Conservation (phyloP, 495 filamentous ascomycete genomes). For the Penicillium coffeae region DNA sequence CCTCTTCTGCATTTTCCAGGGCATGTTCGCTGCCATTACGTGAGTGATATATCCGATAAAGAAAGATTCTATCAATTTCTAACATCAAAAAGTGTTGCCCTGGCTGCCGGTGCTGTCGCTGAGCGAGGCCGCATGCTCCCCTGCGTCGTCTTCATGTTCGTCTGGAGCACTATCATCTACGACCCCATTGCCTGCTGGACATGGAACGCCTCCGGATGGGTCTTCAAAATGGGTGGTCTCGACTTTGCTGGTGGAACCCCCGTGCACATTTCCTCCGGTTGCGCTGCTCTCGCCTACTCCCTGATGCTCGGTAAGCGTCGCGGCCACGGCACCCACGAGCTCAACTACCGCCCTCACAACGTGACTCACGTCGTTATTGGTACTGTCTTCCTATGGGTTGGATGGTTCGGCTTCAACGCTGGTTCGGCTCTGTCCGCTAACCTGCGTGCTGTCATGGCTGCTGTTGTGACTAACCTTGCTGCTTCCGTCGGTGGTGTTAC, state of each 20-base stretch:
- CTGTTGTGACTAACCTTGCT: slow-evolving; percentile 54
- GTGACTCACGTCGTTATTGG: slow-evolving; percentile 96
- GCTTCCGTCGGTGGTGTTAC: slow-evolving; percentile 78
- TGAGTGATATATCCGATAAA: slow-evolving; percentile 38
- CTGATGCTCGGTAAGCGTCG: slow-evolving; percentile 79
- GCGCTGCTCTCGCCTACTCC: slow-evolving; percentile 83
- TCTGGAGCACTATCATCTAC: slow-evolving; percentile 94
- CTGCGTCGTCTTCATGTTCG: slow-evolving; percentile 90
- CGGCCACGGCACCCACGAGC: slow-evolving; percentile 78
- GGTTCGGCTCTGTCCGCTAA: slow-evolving; percentile 89
- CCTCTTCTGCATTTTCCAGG: slow-evolving; percentile 90
- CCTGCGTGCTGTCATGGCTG: slow-evolving; percentile 65
- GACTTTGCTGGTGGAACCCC: slow-evolving; percentile 97
- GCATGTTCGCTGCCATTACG: slow-evolving; percentile 97
- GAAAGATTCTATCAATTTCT: background rate
- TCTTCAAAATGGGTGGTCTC: slow-evolving; percentile 74
- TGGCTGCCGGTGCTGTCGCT: slow-evolving; percentile 87
- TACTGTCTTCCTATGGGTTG: slow-evolving; percentile 98
- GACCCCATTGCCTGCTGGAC: slow-evolving; percentile 98
- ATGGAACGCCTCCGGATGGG: slow-evolving; percentile 89
- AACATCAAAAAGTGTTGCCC: slow-evolving; percentile 59
- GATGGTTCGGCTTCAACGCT: slow-evolving; percentile 99
- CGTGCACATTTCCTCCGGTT: slow-evolving; percentile 91
- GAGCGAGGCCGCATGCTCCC: slow-evolving; percentile 95
- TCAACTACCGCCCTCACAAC: slow-evolving; percentile 97